Evolutionary conservation across 805 yeast genomes (phyloP).

Genomic region (Candida palmyrensis): DNA sequence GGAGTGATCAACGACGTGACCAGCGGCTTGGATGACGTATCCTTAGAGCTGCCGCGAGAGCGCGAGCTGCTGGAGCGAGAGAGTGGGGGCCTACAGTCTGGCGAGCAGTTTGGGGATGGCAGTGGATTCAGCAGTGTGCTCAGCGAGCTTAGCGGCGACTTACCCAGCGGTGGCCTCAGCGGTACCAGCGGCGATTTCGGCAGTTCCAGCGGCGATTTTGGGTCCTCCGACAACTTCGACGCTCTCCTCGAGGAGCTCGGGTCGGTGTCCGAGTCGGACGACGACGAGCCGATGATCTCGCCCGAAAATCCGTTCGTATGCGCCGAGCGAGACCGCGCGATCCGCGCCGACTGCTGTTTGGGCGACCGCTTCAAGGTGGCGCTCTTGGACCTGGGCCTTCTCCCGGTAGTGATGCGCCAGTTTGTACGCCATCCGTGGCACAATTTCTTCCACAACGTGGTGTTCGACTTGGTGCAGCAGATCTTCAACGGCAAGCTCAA

Average conservation of each 20-base stretch:
- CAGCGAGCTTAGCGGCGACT: not conserved
- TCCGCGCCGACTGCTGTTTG: conserved; percentile 58
- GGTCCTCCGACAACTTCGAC: not conserved
- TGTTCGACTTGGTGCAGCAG: conserved; percentile 94
- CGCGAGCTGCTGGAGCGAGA: no score
- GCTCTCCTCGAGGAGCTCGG: no score
- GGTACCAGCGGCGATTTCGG: conserved; percentile 12
- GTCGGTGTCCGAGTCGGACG: conserved; percentile 30
- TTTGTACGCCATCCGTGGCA: conserved; percentile 93
- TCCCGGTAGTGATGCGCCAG: conserved; percentile 62
- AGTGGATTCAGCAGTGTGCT: no score
- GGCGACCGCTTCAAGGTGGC: conserved; percentile 88
- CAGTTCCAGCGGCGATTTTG: conserved; percentile 3
- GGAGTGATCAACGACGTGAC: conserved; percentile 24
- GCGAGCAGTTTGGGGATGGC: no score
- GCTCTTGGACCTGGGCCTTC: conserved; percentile 66
- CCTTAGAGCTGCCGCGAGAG: no score
- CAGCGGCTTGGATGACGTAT: conserved; percentile 31
- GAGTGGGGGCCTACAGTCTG: no score
- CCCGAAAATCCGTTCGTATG: conserved; percentile 41
- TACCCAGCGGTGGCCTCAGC: not conserved
- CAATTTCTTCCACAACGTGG: conserved; percentile 94
- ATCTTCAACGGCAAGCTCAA: conserved; percentile 89
- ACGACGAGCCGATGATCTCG: conserved; percentile 41
- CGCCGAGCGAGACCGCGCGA: conserved; percentile 22